A percentile compares a stretch with the other conserved stretches of the same genome.
Conservation (phyloP, 352 stramenopile genomes). For the Thalassiosira mediterranea region DNA sequence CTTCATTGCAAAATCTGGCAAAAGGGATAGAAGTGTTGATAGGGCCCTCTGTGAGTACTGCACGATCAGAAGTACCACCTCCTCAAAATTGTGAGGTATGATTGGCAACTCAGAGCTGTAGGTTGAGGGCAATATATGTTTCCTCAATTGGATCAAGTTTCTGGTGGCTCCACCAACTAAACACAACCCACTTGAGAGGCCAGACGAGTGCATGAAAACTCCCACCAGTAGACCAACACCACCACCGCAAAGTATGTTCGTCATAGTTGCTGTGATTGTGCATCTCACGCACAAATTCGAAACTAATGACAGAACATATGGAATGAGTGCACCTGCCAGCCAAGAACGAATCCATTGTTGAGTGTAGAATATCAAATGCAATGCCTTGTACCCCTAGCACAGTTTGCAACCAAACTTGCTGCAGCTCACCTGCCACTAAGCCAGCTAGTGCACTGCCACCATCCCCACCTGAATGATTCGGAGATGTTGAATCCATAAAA, state of each 20-base stretch:
- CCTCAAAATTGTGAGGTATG: no score
- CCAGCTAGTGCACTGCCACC: conserved; percentile 50
- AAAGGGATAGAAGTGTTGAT: no score
- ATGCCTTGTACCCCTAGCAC: no score
- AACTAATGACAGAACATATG: neutral
- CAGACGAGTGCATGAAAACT: conserved; percentile 36
- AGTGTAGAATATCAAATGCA: no score
- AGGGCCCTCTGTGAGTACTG: neutral
- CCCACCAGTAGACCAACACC: conserved; percentile 53
- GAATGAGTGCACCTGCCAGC: conserved; percentile 36
- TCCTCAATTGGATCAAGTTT: conserved; percentile 1
- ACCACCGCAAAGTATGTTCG: conserved; percentile 61
- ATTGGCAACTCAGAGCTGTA: neutral
- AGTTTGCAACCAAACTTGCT: no score
- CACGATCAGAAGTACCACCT: neutral
- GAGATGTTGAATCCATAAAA: conserved; percentile 6
- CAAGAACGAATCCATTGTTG: no score
- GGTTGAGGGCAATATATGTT: neutral
- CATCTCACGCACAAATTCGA: conserved; percentile 49
- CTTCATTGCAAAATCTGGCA: neutral
- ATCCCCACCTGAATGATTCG: conserved; percentile 24
- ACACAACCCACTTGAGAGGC: conserved; percentile 1
- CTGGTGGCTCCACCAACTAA: neutral
- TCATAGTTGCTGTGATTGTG: conserved; percentile 66
- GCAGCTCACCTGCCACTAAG: conserved; percentile 53